Conservation (phyloP, 2,329 filamentous ascomycete genomes). For the Basipetospora sp. region DNA sequence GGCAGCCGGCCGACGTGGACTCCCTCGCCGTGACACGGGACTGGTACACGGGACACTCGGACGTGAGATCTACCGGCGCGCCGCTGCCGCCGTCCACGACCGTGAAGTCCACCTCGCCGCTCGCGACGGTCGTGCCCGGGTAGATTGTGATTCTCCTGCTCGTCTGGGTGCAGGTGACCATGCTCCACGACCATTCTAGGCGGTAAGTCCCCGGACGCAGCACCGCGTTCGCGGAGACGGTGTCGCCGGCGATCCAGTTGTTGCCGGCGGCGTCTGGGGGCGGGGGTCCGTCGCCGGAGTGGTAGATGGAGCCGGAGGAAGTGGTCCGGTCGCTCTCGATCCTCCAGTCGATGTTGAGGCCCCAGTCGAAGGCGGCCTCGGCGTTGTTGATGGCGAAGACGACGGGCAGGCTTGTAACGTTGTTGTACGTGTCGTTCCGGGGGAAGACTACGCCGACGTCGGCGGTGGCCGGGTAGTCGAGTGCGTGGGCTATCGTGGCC, state of each 20-base stretch:
- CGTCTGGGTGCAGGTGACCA: neutral
- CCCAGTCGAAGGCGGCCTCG: conserved; percentile 1
- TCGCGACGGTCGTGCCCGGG: neutral
- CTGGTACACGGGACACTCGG: neutral
- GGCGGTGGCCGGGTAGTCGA: neutral
- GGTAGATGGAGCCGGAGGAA: neutral
- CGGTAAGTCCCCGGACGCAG: neutral
- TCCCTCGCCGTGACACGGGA: neutral
- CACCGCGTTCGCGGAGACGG: neutral
- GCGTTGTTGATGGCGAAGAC: conserved; percentile 4
- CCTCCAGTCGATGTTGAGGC: neutral
- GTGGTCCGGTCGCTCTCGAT: neutral
- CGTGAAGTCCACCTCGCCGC: neutral
- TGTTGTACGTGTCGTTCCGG: conserved; percentile 2
- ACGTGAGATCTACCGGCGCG: neutral
- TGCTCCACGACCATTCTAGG: neutral
- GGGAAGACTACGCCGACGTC: conserved; percentile 2
- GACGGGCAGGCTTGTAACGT: conserved; percentile 1
- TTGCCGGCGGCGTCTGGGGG: neutral
- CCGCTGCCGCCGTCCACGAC: conserved; percentile 1
- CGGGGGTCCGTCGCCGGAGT: neutral
- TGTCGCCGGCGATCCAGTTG: neutral
- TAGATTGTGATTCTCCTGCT: neutral
- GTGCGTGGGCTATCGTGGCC: no score
- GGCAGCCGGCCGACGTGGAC: no score